Base-by-base conservation (phyloP, 768 basidiomycete species). In the Xerocomellus dryophilus region DNA sequence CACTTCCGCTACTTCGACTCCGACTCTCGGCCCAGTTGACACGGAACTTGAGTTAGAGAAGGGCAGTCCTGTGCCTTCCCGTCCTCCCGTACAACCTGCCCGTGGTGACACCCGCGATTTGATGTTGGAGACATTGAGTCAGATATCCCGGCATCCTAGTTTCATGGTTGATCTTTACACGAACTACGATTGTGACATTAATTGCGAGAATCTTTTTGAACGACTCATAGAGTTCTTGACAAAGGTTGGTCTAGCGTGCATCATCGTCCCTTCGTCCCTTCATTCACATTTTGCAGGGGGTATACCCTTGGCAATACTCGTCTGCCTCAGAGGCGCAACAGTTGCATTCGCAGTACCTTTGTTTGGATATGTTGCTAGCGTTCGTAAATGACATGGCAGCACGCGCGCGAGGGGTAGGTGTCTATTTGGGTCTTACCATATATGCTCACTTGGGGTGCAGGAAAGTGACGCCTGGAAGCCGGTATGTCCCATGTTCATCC, bases 181-280 rank as follows among this genome's bases (percentile, higher is more conserved):
- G 50, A 99, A 98, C 69, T 99, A 98, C 70, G 97, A 99, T 67
- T 98, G 94, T 65, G 93, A 97, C 64, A 84, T 89, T 59, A 96
- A 98, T 65, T 93, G 92, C 69, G 97, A 98, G 74, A 96, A 98
- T 68, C 72, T 98, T 51, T 96, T 95, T 61, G 95, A 98, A 67
- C 79, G 91, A 15, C 73, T 98, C 20, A 75, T 95, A 54, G 90
- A 87, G 23, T 97, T 98, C 69, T 73, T 93, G 59, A 90, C 92
- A 7, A 88, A 90, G 77, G 93, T 93, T 61, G 52, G 76, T 58
- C 38, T 21, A 32, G 9, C 15, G 34, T 11, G 7, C n/a, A 14
- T 51, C 21, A 32, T 36, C 20, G 25, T 62, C 29, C 21, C 21
- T 52, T 56, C 25, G 49, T 43, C 14, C 4, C 20, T 38, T 56